These are phyloP conservation scores for Corniculantispora saksenae DNA, from an alignment of 2,329 filamentous ascomycete genomes.

Conservation along the genomic window DNA sequence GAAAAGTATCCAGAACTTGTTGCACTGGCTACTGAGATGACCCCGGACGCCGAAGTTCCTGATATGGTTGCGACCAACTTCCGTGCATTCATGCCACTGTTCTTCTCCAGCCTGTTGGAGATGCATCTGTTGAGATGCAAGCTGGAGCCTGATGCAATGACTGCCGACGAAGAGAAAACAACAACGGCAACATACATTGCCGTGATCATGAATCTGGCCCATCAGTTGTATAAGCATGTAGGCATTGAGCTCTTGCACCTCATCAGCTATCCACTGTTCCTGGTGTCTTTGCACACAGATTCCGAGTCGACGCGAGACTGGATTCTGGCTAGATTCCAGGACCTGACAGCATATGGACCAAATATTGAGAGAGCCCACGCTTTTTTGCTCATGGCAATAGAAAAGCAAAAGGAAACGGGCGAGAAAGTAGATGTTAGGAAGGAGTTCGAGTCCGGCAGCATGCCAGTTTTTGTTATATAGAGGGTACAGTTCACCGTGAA, in stretches of 20 bases:
- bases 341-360: constrained; percentile 32
- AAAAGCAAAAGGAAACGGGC: constrained; percentile 6
- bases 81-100: constrained; percentile 36
- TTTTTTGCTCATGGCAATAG: constrained; percentile 26
- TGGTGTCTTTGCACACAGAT: constrained; percentile 38
- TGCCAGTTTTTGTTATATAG: constrained; percentile 12
- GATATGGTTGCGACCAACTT: constrained; percentile 36
- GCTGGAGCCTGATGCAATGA: constrained; percentile 1
- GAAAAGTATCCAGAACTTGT: constrained; percentile 29
- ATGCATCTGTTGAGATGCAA: constrained; percentile 21
- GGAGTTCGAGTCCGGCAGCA: background rate
- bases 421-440: constrained; percentile 5
- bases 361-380: constrained; percentile 33
- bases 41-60: constrained; percentile 27
- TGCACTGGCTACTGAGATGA: constrained; percentile 29
- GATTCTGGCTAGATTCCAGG: constrained; percentile 33
- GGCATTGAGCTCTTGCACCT: constrained; percentile 34
- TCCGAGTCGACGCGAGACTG: constrained; percentile 35
- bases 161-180: background rate
- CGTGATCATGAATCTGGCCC: constrained; percentile 34
- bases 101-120: constrained; percentile 36
- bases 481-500: no score
- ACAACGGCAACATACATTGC: constrained; percentile 8
- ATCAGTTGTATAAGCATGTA: constrained; percentile 34
- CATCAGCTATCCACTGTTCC: constrained; percentile 37